A percentile compares a stretch with the other conserved stretches of the same genome.
These are phyloP conservation scores for Trichosanthes truncata DNA, from an alignment of 306 rosid species.

Conservation along the genomic window DNA sequence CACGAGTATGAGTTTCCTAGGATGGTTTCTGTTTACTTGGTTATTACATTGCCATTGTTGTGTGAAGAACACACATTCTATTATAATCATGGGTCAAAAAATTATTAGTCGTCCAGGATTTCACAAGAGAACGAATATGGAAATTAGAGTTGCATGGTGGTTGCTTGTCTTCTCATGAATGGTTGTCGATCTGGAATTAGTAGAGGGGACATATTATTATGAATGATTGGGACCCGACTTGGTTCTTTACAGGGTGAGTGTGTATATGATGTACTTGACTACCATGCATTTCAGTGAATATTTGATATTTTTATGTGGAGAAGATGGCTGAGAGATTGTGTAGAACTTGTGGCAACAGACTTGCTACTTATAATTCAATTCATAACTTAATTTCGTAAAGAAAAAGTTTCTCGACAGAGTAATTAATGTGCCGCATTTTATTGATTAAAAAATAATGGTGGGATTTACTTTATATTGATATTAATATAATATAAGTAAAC, in stretches of 20 bases:
- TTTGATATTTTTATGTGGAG: not conserved
- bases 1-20: not conserved
- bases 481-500: not conserved
- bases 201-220: not conserved
- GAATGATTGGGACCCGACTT: not conserved
- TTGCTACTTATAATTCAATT: not conserved
- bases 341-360: not conserved
- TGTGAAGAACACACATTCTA: not conserved
- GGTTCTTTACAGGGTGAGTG: not conserved
- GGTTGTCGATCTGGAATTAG: not conserved
- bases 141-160: not conserved
- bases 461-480: not conserved
- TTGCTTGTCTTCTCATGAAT: not conserved
- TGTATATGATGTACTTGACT: not conserved
- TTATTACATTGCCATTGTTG: not conserved
- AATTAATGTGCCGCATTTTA: not conserved
- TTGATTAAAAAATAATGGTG: not conserved
- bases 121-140: not conserved
- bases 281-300: not conserved
- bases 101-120: not conserved
- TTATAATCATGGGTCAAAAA: not conserved
- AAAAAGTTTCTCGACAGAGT: not conserved
- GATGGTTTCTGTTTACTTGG: not conserved
- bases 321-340: not conserved
- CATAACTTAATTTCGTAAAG: not conserved